phyloP scores from a whole-genome alignment of 768 basidiomycete species.

The Trametes gibbosa region DNA sequence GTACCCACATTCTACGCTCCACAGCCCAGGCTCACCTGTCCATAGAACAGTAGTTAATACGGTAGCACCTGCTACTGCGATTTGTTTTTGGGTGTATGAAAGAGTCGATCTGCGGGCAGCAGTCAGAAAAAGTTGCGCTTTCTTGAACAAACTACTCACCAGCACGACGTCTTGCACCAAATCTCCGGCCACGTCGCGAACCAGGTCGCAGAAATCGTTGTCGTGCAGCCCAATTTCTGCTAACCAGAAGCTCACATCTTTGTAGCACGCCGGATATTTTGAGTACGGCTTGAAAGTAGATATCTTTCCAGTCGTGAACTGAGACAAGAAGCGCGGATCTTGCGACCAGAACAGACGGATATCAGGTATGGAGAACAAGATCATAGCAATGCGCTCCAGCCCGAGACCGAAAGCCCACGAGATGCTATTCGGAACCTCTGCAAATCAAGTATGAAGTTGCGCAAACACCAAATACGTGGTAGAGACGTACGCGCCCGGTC shows the following conservation, averaged over 20 bases:
- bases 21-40: constrained; percentile 61
- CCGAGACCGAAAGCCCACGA: constrained; percentile 99
- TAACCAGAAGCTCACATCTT: constrained; percentile 95
- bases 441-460: not conserved
- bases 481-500: constrained; percentile 73
- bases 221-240: constrained; percentile 68
- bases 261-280: constrained; percentile 88
- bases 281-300: constrained; percentile 88
- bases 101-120: constrained; percentile 71
- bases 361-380: constrained; percentile 94
- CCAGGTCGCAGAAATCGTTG: constrained; percentile 95
- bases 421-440: constrained; percentile 78
- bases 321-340: constrained; percentile 82
- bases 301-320: constrained; percentile 78
- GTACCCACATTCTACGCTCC: not conserved
- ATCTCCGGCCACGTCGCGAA: constrained; percentile 91
- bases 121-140: not conserved
- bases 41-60: constrained; percentile 96
- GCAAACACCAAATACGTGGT: not conserved
- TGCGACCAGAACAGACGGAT: constrained; percentile 97
- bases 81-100: constrained; percentile 89
- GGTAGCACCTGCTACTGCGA: constrained; percentile 78
- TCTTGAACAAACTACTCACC: constrained; percentile 38
- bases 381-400: constrained; percentile 96
- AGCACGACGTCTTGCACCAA: constrained; percentile 86